These are phyloP conservation scores for Bauhinia variegata DNA, from an alignment of 306 rosid genomes.

Conservation along the genomic window DNA sequence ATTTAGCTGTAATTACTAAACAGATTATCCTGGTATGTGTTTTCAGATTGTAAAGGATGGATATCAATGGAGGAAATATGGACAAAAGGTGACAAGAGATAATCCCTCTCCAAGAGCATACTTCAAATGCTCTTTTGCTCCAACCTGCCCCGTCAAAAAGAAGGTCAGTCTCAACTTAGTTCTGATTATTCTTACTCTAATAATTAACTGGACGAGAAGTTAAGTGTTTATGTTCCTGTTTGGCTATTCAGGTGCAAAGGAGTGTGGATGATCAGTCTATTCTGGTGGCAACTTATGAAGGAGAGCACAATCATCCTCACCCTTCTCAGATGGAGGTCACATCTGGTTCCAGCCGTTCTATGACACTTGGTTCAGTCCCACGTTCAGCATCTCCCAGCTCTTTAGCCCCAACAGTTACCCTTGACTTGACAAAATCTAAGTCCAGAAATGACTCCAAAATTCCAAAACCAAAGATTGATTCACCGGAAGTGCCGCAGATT, in stretches of 20 bases:
- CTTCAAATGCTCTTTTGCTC: conserved; percentile 99
- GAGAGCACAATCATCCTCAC: conserved; percentile 88
- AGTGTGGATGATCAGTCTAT: conserved; percentile 89
- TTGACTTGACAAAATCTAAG: conserved; percentile 66
- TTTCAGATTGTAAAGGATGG: conserved; percentile 92
- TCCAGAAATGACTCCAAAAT: conserved; percentile 42
- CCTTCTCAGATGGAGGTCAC: conserved; percentile 63
- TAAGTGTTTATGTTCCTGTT: conserved; percentile 25
- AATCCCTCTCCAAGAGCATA: conserved; percentile 98
- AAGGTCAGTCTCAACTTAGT: conserved; percentile 55
- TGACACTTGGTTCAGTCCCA: conserved; percentile 49
- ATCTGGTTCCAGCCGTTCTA: conserved; percentile 54
- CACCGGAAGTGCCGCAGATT: conserved; percentile 59
- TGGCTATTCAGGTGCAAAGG: conserved; percentile 82
- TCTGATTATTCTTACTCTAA: neutral
- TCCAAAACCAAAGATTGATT: conserved; percentile 48
- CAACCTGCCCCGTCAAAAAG: conserved; percentile 93
- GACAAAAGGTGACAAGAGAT: conserved; percentile 97
- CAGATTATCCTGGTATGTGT: conserved; percentile 29
- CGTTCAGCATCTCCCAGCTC: conserved; percentile 49
- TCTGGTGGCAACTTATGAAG: conserved; percentile 93
- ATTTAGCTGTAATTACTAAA: conserved; percentile 28
- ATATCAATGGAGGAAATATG: conserved; percentile 98
- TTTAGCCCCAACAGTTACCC: conserved; percentile 53
- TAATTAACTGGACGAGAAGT: conserved; percentile 8